Evolutionary conservation across 768 basidiomycete genomes (phyloP).

Genomic region (Boletus vinaceobasis): DNA sequence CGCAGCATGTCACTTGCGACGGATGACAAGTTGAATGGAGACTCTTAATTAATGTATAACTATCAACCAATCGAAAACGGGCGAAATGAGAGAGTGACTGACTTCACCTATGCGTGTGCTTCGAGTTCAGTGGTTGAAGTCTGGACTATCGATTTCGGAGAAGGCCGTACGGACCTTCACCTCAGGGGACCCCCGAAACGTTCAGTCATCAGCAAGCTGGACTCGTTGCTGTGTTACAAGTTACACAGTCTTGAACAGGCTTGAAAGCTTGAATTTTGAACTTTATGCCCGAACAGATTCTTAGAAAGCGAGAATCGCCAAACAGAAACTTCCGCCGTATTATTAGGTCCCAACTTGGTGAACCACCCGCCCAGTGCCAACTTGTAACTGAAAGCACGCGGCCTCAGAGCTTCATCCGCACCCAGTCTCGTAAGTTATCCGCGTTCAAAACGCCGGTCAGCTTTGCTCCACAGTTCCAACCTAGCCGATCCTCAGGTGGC

Average conservation of each 20-base stretch:
- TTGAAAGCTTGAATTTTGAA: too few relatives aligned
- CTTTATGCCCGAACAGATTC: neutral
- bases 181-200: neutral
- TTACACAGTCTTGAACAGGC: too few relatives aligned
- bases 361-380: too few relatives aligned
- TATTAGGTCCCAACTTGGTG: too few relatives aligned
- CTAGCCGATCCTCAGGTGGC: too few relatives aligned
- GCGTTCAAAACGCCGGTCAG: neutral
- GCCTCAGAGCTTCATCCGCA: neutral
- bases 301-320: neutral
- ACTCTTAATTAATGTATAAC: neutral
- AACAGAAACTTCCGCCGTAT: too few relatives aligned
- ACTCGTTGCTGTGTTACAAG: neutral
- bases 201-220: neutral
- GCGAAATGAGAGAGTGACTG: neutral
- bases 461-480: too few relatives aligned
- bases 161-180: neutral
- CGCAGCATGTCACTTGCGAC: conserved; percentile 1
- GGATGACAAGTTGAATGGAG: neutral
- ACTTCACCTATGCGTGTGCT: neutral
- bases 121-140: neutral
- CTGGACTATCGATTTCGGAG: neutral
- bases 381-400: too few relatives aligned
- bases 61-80: neutral
- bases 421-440: neutral